Percentiles rank a stretch among this genome's conserved stretches.
phyloP scores from a whole-genome alignment of 805 yeast species.

The Alloascoidea africana region DNA sequence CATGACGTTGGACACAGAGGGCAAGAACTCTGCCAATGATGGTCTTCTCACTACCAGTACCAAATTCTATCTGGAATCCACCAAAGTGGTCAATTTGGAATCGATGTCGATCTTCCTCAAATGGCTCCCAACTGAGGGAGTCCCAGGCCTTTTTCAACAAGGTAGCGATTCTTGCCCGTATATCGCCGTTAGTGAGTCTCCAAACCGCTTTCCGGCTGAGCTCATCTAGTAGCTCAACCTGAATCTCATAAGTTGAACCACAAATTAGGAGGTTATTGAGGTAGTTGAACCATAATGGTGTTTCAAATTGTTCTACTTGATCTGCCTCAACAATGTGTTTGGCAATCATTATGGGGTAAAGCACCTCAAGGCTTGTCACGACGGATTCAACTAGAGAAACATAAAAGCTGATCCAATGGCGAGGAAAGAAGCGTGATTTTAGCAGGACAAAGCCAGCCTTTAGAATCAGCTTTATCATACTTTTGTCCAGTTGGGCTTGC shows the following conservation, averaged over 20 bases:
- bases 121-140: slow-evolving; percentile 46
- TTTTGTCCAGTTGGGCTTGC: slow-evolving; percentile 12
- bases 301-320: slow-evolving; percentile 36
- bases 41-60: slow-evolving; percentile 33
- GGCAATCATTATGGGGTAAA: slow-evolving; percentile 32
- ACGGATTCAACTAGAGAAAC: slow-evolving; percentile 16
- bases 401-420: slow-evolving; percentile 55
- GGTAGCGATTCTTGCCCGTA: slow-evolving; percentile 42
- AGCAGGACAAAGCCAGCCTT: too few species aligned
- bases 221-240: slow-evolving; percentile 54
- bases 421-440: too few species aligned
- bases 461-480: slow-evolving; percentile 12
- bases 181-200: slow-evolving; percentile 43
- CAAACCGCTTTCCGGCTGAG: slow-evolving; percentile 60
- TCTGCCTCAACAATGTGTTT: slow-evolving; percentile 36
- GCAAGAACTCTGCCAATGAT: slow-evolving; percentile 50
- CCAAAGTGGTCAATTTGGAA: slow-evolving; percentile 50
- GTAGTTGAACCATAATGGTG: slow-evolving; percentile 55
- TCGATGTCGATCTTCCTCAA: slow-evolving; percentile 34
- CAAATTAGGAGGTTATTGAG: slow-evolving; percentile 40
- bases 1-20: slow-evolving; percentile 53
- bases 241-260: slow-evolving; percentile 52
- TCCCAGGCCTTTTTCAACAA: slow-evolving; percentile 57
- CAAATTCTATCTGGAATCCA: slow-evolving; percentile 57
- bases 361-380: slow-evolving; percentile 18